Conservation (phyloP, 768 basidiomycete species). For the Tubosaeta brunneosetosa region DNA sequence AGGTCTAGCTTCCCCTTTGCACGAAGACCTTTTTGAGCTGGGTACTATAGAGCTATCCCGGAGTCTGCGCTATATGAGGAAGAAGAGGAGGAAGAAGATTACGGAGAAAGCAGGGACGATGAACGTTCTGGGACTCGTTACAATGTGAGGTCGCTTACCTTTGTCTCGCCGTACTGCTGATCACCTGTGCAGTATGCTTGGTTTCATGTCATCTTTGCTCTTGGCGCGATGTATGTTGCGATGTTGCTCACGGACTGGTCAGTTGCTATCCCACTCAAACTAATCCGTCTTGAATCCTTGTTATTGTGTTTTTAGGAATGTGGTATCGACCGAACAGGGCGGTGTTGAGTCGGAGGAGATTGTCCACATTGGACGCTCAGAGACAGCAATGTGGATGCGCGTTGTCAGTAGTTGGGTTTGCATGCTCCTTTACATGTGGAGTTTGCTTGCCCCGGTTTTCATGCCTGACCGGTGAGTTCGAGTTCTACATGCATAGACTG, state of each 20-base stretch:
- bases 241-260: conserved; percentile 97
- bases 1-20: conserved; percentile 19
- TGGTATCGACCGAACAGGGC: conserved; percentile 55
- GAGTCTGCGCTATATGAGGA: conserved; percentile 83
- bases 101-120: conserved; percentile 80
- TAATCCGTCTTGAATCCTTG: not conserved
- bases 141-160: conserved; percentile 54
- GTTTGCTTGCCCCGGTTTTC: conserved; percentile 81
- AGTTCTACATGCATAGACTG: not conserved
- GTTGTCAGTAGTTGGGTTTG: conserved; percentile 96
- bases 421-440: conserved; percentile 82
- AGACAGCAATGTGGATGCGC: conserved; percentile 99
- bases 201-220: conserved; percentile 97
- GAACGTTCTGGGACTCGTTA: conserved; percentile 92
- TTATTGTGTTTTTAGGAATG: conserved; percentile 49
- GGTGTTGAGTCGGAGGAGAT: conserved; percentile 54
- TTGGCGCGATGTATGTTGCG: conserved; percentile 96
- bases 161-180: not conserved
- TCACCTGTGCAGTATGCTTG: conserved; percentile 72
- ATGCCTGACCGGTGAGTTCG: conserved; percentile 77
- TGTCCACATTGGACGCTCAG: conserved; percentile 91
- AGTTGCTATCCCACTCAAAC: conserved; percentile 26
- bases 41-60: conserved; percentile 68
- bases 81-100: conserved; percentile 68
- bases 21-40: not conserved